Evolutionary conservation across 495 filamentous ascomycete species (phyloP).

Genomic region (Trichoderma gamsii): DNA sequence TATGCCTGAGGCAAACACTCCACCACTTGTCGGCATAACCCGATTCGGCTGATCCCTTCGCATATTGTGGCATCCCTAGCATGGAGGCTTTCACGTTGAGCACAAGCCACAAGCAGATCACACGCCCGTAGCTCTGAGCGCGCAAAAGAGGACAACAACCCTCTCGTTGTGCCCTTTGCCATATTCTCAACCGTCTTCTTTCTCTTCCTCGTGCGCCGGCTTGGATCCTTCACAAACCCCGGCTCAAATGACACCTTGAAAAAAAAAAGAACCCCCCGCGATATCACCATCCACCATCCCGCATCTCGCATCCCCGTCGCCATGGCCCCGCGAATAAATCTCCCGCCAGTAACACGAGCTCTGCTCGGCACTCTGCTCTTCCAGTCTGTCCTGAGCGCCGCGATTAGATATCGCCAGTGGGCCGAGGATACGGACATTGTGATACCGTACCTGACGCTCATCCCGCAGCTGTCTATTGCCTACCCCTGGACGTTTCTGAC

Average conservation of each 20-base stretch:
- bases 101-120: not conserved
- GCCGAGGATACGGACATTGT: constrained; percentile 51
- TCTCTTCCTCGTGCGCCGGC: not conserved
- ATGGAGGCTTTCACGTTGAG: not conserved
- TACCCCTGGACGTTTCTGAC: constrained; percentile 92
- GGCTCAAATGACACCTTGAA: not conserved
- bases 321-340: constrained; percentile 62
- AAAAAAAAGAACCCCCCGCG: not conserved
- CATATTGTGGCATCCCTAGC: not conserved
- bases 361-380: constrained; percentile 66
- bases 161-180: not conserved
- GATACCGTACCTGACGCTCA: constrained; percentile 77
- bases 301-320: constrained; percentile 11
- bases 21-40: not conserved
- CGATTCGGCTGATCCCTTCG: not conserved
- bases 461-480: constrained; percentile 73
- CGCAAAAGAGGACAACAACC: constrained; percentile 8
- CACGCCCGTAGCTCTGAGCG: not conserved
- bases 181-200: not conserved
- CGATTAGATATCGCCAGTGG: constrained; percentile 65
- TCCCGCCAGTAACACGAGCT: constrained; percentile 83
- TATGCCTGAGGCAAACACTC: constrained; percentile 1
- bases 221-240: not conserved
- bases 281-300: not conserved
- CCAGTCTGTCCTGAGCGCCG: constrained; percentile 76